Conservation (phyloP, 2,329 filamentous ascomycete species). For the Sphaerostilbella broomeana region DNA sequence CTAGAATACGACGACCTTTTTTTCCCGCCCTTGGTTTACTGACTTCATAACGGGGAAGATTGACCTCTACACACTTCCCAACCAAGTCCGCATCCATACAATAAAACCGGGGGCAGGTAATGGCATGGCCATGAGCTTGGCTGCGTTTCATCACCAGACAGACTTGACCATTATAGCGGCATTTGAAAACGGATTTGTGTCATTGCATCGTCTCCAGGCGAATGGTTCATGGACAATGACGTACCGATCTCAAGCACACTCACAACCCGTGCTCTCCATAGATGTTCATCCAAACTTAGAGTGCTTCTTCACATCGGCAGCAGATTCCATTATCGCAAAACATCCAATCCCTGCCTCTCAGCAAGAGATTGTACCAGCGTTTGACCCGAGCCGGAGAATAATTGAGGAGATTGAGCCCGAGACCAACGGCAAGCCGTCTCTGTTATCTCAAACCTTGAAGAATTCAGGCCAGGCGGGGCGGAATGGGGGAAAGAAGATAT, state of each 20-base stretch:
- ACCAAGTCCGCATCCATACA: slow-evolving; percentile 59
- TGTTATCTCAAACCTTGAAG: slow-evolving; percentile 21
- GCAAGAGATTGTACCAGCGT: slow-evolving; percentile 20
- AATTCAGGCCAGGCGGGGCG: not conserved
- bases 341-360: slow-evolving; percentile 53
- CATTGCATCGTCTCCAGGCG: slow-evolving; percentile 50
- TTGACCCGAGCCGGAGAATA: slow-evolving; percentile 19
- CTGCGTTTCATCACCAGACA: slow-evolving; percentile 46
- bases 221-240: slow-evolving; percentile 40
- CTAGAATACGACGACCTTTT: not conserved
- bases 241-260: slow-evolving; percentile 63
- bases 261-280: slow-evolving; percentile 75
- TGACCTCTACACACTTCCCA: slow-evolving; percentile 78
- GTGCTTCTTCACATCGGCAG: slow-evolving; percentile 72
- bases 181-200: slow-evolving; percentile 78
- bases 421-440: slow-evolving; percentile 13
- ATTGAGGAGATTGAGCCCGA: slow-evolving; percentile 21
- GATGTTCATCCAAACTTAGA: slow-evolving; percentile 44
- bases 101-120: slow-evolving; percentile 44
- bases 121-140: slow-evolving; percentile 87
- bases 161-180: slow-evolving; percentile 62
- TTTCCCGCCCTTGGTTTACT: not conserved
- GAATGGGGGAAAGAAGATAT: slow-evolving; percentile 10
- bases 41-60: slow-evolving; percentile 40
- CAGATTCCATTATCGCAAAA: slow-evolving; percentile 71